Conservation (phyloP, 306 rosid species). For the Astragalus membranaceus region DNA sequence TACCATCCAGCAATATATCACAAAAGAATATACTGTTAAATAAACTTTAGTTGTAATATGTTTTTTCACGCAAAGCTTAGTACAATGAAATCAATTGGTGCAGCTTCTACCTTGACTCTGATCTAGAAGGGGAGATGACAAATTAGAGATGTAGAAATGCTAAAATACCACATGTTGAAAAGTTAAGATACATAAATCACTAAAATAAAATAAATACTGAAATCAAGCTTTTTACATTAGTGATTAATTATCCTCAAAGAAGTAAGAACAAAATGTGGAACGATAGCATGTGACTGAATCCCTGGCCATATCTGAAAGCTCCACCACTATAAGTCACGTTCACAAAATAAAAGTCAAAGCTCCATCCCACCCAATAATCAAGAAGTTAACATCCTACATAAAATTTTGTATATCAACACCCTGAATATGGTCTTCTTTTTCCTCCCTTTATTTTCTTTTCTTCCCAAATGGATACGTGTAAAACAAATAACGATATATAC, state of each 20-base stretch:
- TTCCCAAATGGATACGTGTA: slow-evolving; percentile 2
- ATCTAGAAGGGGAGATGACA: background rate
- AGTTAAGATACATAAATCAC: background rate
- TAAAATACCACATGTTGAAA: background rate
- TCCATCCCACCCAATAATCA: background rate
- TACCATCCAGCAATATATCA: background rate
- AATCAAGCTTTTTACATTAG: background rate
- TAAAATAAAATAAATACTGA: background rate
- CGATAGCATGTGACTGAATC: background rate
- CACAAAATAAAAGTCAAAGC: slow-evolving; percentile 22
- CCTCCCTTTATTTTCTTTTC: background rate
- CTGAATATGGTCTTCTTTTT: background rate
- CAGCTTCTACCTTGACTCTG: background rate
- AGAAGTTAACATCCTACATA: background rate
- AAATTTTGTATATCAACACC: slow-evolving; percentile 23
- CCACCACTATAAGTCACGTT: slow-evolving; percentile 16
- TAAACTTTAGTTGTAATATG: background rate
- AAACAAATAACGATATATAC: slow-evolving; percentile 20
- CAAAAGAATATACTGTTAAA: background rate
- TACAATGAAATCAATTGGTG: background rate
- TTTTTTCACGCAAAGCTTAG: background rate
- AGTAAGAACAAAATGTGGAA: slow-evolving; percentile 11
- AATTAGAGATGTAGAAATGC: background rate
- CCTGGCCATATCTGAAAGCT: slow-evolving; percentile 13
- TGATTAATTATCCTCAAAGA: background rate